Evolutionary conservation across 495 filamentous ascomycete genomes (phyloP).

Genomic region (Recurvomyces mirabilis): DNA sequence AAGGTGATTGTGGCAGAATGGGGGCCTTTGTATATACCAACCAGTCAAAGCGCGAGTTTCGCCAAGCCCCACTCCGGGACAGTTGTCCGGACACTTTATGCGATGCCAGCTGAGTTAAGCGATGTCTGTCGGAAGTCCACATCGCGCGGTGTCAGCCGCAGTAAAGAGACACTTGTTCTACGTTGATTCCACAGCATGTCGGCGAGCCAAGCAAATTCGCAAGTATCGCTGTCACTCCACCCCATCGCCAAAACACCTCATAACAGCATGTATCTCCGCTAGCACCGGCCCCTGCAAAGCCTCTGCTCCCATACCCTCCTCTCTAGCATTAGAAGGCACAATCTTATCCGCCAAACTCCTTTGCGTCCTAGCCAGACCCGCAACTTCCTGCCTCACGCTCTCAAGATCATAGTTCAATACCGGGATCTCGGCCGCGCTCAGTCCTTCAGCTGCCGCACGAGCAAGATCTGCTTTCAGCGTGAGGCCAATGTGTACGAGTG

Average conservation of each 20-base stretch:
- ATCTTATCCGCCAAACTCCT: conserved; percentile 54
- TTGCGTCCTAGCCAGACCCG: conserved; percentile 49
- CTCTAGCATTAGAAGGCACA: too few relatives aligned
- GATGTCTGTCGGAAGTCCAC: too few relatives aligned
- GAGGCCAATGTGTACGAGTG: conserved; percentile 57
- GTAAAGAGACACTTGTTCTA: too few relatives aligned
- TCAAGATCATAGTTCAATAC: conserved; percentile 60
- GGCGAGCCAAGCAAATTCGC: neutral
- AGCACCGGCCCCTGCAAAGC: conserved; percentile 44
- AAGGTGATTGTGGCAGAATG: too few relatives aligned
- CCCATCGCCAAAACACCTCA: conserved; percentile 22
- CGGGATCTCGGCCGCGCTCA: conserved; percentile 51
- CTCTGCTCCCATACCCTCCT: too few relatives aligned
- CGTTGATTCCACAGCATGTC: neutral
- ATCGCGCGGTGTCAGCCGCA: too few relatives aligned
- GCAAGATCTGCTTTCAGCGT: conserved; percentile 53
- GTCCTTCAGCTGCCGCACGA: conserved; percentile 44
- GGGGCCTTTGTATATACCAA: too few relatives aligned
- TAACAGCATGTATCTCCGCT: conserved; percentile 55
- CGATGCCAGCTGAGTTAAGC: too few relatives aligned
- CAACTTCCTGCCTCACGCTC: conserved; percentile 64
- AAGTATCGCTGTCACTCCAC: neutral
- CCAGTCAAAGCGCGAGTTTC: too few relatives aligned
- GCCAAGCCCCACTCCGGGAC: too few relatives aligned
- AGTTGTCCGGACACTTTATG: too few relatives aligned